phyloP scores from a whole-genome alignment of 129 eudicot genomes.

The Lonicera japonica region DNA sequence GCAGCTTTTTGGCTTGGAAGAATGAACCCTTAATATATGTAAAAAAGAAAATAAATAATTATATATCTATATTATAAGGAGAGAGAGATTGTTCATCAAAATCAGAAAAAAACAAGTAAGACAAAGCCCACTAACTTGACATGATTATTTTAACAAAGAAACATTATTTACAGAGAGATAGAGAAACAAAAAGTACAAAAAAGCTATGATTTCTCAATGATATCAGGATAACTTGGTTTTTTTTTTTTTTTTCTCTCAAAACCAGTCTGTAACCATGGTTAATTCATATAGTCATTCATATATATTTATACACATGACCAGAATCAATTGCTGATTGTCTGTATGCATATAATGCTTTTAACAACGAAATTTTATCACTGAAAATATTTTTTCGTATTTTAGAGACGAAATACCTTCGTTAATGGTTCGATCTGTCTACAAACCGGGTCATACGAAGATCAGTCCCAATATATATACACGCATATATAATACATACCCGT shows the following conservation, averaged over 20 bases:
- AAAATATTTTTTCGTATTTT: no score
- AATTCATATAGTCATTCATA: not conserved
- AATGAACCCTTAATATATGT: slow-evolving; percentile 10
- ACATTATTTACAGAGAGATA: slow-evolving; percentile 1
- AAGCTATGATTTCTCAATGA: slow-evolving; percentile 89
- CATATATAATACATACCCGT: no score
- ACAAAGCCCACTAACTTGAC: not conserved
- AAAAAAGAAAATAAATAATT: not conserved
- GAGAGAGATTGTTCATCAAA: not conserved
- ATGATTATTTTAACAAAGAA: not conserved
- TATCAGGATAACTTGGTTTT: slow-evolving; percentile 28
- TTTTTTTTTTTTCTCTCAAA: no score
- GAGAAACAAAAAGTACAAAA: slow-evolving; percentile 47
- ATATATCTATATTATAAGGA: not conserved
- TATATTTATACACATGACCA: not conserved
- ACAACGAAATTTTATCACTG: no score
- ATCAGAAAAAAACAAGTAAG: not conserved
- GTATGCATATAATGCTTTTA: no score
- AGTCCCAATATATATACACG: no score
- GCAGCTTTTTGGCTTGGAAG: slow-evolving; percentile 44
- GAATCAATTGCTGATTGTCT: no score
- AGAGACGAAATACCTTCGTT: no score
- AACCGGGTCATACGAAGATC: no score
- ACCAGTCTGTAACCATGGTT: slow-evolving; percentile 37
- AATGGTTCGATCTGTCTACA: no score